phyloP scores from a whole-genome alignment of 139 green algal species.

The Closterium sp. region DNA sequence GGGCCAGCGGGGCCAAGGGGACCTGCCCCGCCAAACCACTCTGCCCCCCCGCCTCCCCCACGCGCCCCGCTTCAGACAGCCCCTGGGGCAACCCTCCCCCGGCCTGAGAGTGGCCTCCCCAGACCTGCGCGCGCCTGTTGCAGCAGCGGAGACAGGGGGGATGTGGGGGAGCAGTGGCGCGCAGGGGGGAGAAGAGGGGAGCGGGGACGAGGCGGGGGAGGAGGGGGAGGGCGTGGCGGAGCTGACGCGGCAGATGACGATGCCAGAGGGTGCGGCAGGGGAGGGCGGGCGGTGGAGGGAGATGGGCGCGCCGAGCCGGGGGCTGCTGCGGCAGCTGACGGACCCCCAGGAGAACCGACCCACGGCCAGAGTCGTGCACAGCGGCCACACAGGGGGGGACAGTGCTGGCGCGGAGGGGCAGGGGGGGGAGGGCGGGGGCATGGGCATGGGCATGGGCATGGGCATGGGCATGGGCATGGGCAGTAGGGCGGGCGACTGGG shows the following conservation, averaged over 20 bases:
- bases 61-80: neutral
- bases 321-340: neutral
- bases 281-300: neutral
- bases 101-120: neutral
- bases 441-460: neutral
- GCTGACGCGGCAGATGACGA: neutral
- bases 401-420: neutral
- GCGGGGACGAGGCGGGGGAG: neutral
- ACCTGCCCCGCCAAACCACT: neutral
- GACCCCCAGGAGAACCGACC: neutral
- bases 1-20: neutral
- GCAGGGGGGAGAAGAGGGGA: neutral
- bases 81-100: neutral
- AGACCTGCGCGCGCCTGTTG: neutral
- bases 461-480: too few relatives aligned
- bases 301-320: neutral
- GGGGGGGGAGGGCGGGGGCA: neutral
- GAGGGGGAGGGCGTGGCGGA: neutral
- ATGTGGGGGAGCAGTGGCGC: too few relatives aligned
- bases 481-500: neutral
- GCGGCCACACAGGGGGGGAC: neutral
- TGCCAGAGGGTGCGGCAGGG: neutral
- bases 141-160: neutral
- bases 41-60: neutral
- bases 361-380: neutral